phyloP scores from a whole-genome alignment of 805 yeast genomes.

The Isabelozyma gotoi region DNA sequence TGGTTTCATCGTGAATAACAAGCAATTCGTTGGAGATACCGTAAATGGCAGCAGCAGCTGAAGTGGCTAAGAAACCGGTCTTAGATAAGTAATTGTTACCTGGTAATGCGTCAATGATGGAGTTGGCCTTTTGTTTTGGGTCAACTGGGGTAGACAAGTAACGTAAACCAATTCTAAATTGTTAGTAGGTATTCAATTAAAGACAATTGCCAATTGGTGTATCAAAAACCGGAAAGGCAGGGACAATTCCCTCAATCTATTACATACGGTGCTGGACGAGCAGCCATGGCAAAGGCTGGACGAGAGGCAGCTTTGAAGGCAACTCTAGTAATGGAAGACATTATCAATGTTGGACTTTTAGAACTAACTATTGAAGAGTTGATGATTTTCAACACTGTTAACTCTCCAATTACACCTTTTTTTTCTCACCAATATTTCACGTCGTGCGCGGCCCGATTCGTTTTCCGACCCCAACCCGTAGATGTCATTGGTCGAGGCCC shows the following conservation, averaged over 20 bases:
- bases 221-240: neutral
- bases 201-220: neutral
- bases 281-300: slow-evolving; percentile 39
- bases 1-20: slow-evolving; percentile 92
- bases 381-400: slow-evolving; percentile 9
- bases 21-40: slow-evolving; percentile 92
- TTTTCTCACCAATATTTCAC: neutral
- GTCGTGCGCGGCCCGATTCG: neutral
- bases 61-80: slow-evolving; percentile 93
- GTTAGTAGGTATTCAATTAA: slow-evolving; percentile 26
- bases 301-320: slow-evolving; percentile 42
- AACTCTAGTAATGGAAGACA: slow-evolving; percentile 45
- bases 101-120: slow-evolving; percentile 90
- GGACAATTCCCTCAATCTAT: neutral
- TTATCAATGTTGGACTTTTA: slow-evolving; percentile 10
- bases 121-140: slow-evolving; percentile 87
- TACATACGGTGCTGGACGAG: slow-evolving; percentile 46
- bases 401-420: slow-evolving; percentile 5
- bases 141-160: slow-evolving; percentile 68
- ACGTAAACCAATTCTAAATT: slow-evolving; percentile 58
- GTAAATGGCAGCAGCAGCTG: slow-evolving; percentile 91
- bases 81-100: slow-evolving; percentile 85
- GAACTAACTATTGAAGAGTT: neutral
- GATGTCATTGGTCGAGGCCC: neutral
- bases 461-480: neutral